Evolutionary conservation across 371 early-diverging fungal species (phyloP), one percentile per base, ranked within the genome.

Genomic region (Saksenaea oblongispora): DNA sequence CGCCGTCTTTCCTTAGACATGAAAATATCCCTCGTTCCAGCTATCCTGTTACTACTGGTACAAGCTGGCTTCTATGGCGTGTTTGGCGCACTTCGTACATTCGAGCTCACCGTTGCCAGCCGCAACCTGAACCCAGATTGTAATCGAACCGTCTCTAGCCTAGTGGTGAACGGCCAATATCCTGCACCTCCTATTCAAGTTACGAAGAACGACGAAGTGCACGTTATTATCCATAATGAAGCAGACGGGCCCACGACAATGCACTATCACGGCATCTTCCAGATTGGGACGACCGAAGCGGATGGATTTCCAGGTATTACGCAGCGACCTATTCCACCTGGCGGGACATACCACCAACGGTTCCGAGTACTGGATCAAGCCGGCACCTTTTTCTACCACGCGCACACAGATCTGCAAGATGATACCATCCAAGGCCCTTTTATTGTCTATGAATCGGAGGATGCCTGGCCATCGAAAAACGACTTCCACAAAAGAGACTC

Each of bases 141-240:
- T 24, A 39, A 59, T 47, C 58, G 54, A 34, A 15, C 56, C 4
- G 55, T 61, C 15, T 61, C 42, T 41, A 8, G 35, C 5, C n/a
- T 74, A 2, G 36, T 69, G 2, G 56, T 82, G 56, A 84, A 85
- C 61, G 76, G 73, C 9, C 71, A 74, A 58, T 69, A 59, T 36
- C 83, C 83, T 13, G 81, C 66, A 5, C 84, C 84, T 28, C 58
- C 68, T 0, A 71, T 85, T 5, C 63, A 61, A 18, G 79, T 72
- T 15, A 69, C 67, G 2, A 63, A 54, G 47, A 70, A 69, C 15
- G 83, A 83, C 61, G 34, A 58, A 7, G 59, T 84, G 22, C 35
- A 61, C 15, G 24, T 85, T 27, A 59, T 59, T 11, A 69, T 84
- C 10, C 63, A 41, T 4, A 85, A 85, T 28, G 58, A 34, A 18